A percentile compares a stretch with the other conserved stretches of the same genome.
phyloP scores from a whole-genome alignment of 768 basidiomycete genomes.

The Chalciporus chontae region DNA sequence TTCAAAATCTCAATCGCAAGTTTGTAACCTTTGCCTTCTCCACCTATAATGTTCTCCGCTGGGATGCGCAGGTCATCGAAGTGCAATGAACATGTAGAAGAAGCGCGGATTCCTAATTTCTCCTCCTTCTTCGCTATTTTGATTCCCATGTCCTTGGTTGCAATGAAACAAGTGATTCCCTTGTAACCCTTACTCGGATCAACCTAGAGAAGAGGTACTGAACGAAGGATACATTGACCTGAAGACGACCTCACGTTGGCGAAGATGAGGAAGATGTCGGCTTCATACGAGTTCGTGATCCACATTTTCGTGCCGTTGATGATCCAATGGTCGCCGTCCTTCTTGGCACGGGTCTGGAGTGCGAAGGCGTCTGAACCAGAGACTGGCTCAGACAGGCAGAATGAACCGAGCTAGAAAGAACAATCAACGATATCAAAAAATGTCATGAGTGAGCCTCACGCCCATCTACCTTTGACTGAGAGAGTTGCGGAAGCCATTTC shows the following conservation, averaged over 20 bases:
- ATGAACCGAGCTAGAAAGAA: slow-evolving; percentile 76
- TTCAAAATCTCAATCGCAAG: slow-evolving; percentile 96
- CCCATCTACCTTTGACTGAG: slow-evolving; percentile 63
- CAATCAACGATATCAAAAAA: slow-evolving; percentile 1
- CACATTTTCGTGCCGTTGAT: slow-evolving; percentile 99
- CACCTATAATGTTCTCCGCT: slow-evolving; percentile 87
- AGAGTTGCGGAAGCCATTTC: slow-evolving; percentile 82
- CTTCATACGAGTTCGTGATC: slow-evolving; percentile 95
- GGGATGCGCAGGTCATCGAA: slow-evolving; percentile 91
- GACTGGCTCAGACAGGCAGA: slow-evolving; percentile 89
- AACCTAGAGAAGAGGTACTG: slow-evolving; percentile 37
- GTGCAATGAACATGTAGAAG: slow-evolving; percentile 90
- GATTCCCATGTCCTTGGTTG: slow-evolving; percentile 95
- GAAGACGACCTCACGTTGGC: slow-evolving; percentile 66
- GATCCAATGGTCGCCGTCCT: slow-evolving; percentile 81
- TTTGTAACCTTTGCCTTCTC: slow-evolving; percentile 91
- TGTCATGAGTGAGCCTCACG: neutral
- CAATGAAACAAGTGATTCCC: slow-evolving; percentile 97
- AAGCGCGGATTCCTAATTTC: slow-evolving; percentile 95
- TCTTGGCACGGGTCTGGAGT: slow-evolving; percentile 86
- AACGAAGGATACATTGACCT: neutral
- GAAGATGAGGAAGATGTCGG: slow-evolving; percentile 90
- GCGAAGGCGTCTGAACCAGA: slow-evolving; percentile 98
- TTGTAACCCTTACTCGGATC: slow-evolving; percentile 96
- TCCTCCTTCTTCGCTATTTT: slow-evolving; percentile 98